phyloP scores from a whole-genome alignment of 1,139 yeast genomes.

The Komagataea norvegica region DNA sequence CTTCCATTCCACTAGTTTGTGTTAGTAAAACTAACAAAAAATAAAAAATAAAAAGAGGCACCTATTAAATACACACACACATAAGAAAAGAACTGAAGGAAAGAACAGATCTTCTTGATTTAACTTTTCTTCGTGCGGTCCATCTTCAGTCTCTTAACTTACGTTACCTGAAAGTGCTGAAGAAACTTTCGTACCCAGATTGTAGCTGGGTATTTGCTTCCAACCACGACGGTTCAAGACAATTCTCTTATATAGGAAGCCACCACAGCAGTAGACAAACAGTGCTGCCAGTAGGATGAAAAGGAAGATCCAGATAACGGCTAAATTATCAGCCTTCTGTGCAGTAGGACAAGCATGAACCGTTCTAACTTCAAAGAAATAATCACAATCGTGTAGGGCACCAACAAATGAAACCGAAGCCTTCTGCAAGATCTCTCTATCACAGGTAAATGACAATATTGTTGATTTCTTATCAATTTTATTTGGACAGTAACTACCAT shows the following conservation, averaged over 20 bases:
- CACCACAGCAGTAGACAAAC: conserved; percentile 53
- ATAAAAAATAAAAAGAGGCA: no score
- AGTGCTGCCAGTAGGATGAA: conserved; percentile 50
- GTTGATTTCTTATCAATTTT: conserved; percentile 56
- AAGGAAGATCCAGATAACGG: conserved; percentile 56
- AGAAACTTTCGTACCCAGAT: conserved; percentile 25
- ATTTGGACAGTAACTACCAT: conserved; percentile 66
- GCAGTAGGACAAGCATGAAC: conserved; percentile 82
- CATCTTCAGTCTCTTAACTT: no score
- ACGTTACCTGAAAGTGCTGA: conserved; percentile 27
- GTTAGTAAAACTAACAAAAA: no score
- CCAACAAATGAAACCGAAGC: conserved; percentile 73
- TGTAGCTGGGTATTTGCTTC: conserved; percentile 29
- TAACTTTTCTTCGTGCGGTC: no score
- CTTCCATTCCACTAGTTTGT: conserved; percentile 14
- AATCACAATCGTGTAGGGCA: conserved; percentile 69
- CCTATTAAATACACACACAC: not conserved
- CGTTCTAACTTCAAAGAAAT: conserved; percentile 80
- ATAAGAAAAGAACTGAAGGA: no score
- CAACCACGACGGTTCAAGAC: conserved; percentile 30
- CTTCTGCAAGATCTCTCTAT: conserved; percentile 61
- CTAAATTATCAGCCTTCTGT: conserved; percentile 42
- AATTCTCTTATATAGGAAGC: conserved; percentile 41
- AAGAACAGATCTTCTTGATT: not conserved
- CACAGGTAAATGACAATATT: conserved; percentile 72